Evolutionary conservation across 129 eudicot species (phyloP).

Genomic region (Pseudognaphalium luteoalbum): DNA sequence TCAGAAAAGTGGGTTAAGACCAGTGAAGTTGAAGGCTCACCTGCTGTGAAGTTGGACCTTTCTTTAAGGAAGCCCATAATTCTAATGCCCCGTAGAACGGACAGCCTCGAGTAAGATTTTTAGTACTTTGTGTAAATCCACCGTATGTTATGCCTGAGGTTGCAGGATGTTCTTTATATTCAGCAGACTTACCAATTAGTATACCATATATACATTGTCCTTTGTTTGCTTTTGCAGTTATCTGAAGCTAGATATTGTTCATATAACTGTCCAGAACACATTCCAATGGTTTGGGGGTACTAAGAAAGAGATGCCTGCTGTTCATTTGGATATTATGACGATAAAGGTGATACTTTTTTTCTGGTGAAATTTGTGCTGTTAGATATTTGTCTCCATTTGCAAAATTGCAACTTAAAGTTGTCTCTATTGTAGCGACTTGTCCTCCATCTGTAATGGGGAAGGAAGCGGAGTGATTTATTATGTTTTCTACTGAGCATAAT

Average conservation of each 20-base stretch:
- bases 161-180: not conserved
- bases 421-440: constrained; percentile 12
- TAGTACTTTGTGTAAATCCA: not conserved
- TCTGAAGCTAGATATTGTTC: constrained; percentile 92
- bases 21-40: constrained; percentile 97
- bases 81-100: constrained; percentile 87
- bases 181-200: not conserved
- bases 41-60: constrained; percentile 94
- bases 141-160: constrained; percentile 9
- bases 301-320: constrained; percentile 68
- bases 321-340: constrained; percentile 72
- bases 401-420: constrained; percentile 3
- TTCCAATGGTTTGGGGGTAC: constrained; percentile 81
- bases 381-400: constrained; percentile 8
- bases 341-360: constrained; percentile 51
- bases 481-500: constrained; percentile 5
- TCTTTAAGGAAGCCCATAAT: constrained; percentile 89
- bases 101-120: constrained; percentile 76
- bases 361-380: constrained; percentile 15
- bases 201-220: constrained; percentile 9
- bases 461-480: constrained; percentile 14
- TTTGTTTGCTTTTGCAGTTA: constrained; percentile 60
- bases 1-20: constrained; percentile 79
- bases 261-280: constrained; percentile 84
- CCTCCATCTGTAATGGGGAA: constrained; percentile 12